Evolutionary conservation across 371 early-diverging fungal species (phyloP), one percentile per base, ranked within the genome.

Genomic region (Mortierella sp.): DNA sequence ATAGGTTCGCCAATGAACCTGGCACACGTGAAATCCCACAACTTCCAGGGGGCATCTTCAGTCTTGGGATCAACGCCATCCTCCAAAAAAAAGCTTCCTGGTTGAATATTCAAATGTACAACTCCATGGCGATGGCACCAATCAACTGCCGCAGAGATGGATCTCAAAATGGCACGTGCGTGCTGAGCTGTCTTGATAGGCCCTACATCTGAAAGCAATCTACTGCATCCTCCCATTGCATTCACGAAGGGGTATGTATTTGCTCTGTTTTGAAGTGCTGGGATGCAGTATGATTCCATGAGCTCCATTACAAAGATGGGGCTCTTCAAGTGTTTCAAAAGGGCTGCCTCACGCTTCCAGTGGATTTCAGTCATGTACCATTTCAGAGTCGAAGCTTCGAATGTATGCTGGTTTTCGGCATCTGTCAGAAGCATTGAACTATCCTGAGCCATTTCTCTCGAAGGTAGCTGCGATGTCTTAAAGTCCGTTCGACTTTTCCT

Each of bases 11-110:
- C 81, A 40, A 80, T 80, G 53, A 75, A 80, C 49, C 81, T 61
- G 1, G 81, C 81, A 32, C 81, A 80, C 0, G 81, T 80, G 55
- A 80, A 80, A 58, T 80, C 81, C 81, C 81, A 80, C 65, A 80
- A 40, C 34, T 80, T 80, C 81, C 81, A 80, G 17, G 81, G 71
- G 9, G 81, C 81, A 43, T 75, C 81, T 53, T 74, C 75, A 2
- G 75, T 42, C 37, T 34, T 45, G 22, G 81, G 81, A 35, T 75
- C 71, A 51, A 80, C 68, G 6, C 68, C 75, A 12, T 80, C 81
- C 35, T 80, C 81, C 45, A 80, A 31, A 34, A 80, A 80, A 62
- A 80, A 80, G 59, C 75, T 75, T 26, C 75, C 81, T 1, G 81
- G 81, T 58, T 80, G 81, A 32, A 80, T 61, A 42, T 80, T 80